phyloP scores from a whole-genome alignment of 192 early-diverging fungal genomes.

The Gaertneriomyces semiglobifer region DNA sequence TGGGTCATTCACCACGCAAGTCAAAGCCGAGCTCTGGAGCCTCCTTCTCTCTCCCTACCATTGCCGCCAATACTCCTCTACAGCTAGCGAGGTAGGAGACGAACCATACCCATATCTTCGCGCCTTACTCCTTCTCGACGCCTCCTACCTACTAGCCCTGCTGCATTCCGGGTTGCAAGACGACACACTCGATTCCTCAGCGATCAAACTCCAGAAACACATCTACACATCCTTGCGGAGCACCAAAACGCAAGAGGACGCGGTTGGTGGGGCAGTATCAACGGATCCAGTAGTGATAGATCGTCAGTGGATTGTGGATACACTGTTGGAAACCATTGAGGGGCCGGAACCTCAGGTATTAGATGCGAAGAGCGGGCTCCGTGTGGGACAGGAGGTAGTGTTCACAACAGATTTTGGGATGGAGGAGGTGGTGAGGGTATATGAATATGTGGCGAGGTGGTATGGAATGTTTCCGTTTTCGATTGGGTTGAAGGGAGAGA shows the following conservation, averaged over 20 bases:
- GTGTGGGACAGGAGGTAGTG: too few species aligned
- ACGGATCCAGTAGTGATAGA: conserved; percentile 35
- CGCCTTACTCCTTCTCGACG: conserved; percentile 38
- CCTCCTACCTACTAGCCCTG: conserved; percentile 40
- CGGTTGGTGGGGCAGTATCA: conserved; percentile 26
- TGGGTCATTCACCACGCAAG: not conserved
- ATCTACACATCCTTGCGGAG: conserved; percentile 13
- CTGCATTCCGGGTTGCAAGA: conserved; percentile 36
- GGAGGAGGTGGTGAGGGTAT: too few species aligned
- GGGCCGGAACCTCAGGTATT: too few species aligned
- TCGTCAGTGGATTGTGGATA: conserved; percentile 46
- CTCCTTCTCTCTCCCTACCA: too few species aligned
- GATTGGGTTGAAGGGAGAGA: too few species aligned
- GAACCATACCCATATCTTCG: conserved; percentile 49
- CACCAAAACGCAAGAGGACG: not conserved
- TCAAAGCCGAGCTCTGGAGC: too few species aligned
- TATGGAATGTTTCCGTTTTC: too few species aligned
- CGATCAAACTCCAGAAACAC: conserved; percentile 32
- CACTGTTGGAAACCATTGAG: conserved; percentile 17
- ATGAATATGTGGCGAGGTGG: too few species aligned
- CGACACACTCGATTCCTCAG: not conserved
- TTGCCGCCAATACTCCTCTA: too few species aligned
- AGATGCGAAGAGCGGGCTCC: too few species aligned
- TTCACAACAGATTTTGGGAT: too few species aligned
- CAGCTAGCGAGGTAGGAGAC: conserved; percentile 19